These are phyloP conservation scores for Gigaspora rosea DNA, from an alignment of 192 early-diverging fungal genomes.

Conservation along the genomic window DNA sequence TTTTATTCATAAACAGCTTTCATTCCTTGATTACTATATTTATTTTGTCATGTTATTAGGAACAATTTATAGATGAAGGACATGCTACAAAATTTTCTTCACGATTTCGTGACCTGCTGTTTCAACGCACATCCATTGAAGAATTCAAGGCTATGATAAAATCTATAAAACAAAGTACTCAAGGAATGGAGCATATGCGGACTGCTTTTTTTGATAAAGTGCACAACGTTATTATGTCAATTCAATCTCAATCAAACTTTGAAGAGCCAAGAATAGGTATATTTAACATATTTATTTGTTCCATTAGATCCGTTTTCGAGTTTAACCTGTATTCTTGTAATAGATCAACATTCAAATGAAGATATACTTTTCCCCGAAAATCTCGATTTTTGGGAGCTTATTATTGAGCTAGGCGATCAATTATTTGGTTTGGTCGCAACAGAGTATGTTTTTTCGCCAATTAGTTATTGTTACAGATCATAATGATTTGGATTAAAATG, in stretches of 20 bases:
- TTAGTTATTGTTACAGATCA: not conserved
- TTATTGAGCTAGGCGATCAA: constrained; percentile 77
- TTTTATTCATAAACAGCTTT: not conserved
- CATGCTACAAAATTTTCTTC: constrained; percentile 64
- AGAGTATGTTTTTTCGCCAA: constrained; percentile 33
- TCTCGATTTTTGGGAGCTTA: constrained; percentile 71
- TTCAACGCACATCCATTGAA: constrained; percentile 71
- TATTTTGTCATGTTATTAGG: constrained; percentile 48
- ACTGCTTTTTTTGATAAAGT: constrained; percentile 53
- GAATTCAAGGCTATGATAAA: constrained; percentile 60
- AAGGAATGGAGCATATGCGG: constrained; percentile 49
- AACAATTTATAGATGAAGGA: constrained; percentile 60
- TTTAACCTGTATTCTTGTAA: not conserved
- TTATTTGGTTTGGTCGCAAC: constrained; percentile 68
- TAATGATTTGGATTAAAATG: no score
- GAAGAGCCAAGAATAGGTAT: constrained; percentile 46
- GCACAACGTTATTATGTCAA: constrained; percentile 53
- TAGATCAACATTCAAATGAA: not conserved
- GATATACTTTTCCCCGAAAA: constrained; percentile 64
- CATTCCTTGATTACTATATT: constrained; percentile 33
- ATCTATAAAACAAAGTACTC: constrained; percentile 41
- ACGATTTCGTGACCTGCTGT: constrained; percentile 70
- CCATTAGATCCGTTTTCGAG: not conserved
- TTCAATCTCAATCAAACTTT: constrained; percentile 58
- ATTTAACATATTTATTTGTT: not conserved